These are phyloP conservation scores for Didymella segeticola DNA, from an alignment of 2,329 filamentous ascomycete genomes.

Conservation along the genomic window DNA sequence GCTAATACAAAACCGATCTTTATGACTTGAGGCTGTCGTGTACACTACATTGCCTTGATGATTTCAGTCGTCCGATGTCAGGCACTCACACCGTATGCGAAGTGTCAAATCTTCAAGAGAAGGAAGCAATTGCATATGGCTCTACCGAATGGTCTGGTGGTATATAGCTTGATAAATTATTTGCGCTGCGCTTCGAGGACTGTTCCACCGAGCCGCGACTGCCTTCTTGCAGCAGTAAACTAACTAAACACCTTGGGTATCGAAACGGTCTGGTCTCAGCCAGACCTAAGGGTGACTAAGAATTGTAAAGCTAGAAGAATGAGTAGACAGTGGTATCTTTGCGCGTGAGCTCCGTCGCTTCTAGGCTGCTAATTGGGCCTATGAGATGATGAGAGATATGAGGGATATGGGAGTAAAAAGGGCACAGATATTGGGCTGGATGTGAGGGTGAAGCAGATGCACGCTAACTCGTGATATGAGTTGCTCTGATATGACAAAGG, in stretches of 20 bases:
- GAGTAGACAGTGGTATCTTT: neutral
- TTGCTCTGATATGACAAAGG: neutral
- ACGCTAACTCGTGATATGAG: neutral
- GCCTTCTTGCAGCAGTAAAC: neutral
- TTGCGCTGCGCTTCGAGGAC: neutral
- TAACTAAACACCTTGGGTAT: slow-evolving; percentile 9
- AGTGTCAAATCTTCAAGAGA: no score
- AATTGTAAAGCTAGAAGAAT: neutral
- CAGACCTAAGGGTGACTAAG: neutral
- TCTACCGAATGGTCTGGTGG: neutral
- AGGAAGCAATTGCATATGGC: no score
- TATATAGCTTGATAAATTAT: neutral
- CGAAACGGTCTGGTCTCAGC: neutral
- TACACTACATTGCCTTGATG: no score
- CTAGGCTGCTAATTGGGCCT: slow-evolving; percentile 3
- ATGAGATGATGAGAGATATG: neutral
- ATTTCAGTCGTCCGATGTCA: no score
- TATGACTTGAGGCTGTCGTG: no score
- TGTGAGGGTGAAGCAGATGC: neutral
- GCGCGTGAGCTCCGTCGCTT: slow-evolving; percentile 7
- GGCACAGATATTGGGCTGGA: neutral
- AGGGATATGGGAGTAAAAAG: neutral
- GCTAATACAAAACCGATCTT: no score
- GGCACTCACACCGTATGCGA: no score
- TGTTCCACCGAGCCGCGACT: neutral